phyloP scores from a whole-genome alignment of 1,139 yeast genomes.

The Meyerozyma guilliermondii region DNA sequence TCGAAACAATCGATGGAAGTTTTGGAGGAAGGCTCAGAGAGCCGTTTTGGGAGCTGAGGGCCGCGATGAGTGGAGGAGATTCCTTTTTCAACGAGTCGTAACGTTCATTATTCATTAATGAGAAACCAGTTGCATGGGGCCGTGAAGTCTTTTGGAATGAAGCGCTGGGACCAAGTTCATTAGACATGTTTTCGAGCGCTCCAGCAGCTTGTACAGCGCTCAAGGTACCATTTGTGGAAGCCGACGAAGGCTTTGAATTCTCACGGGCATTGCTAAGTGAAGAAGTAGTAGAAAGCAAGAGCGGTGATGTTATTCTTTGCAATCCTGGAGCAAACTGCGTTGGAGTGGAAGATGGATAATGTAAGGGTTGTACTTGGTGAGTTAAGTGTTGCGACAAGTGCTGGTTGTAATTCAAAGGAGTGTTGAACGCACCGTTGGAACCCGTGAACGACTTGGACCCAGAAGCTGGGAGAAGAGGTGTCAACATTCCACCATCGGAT shows the following conservation, averaged over 20 bases:
- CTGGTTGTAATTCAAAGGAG: slow-evolving; percentile 19
- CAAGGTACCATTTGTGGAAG: slow-evolving; percentile 10
- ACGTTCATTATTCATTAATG: slow-evolving; percentile 22
- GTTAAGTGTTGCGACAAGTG: slow-evolving; percentile 19
- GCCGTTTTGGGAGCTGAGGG: not conserved
- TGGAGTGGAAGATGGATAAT: slow-evolving; percentile 66
- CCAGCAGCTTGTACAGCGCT: slow-evolving; percentile 48
- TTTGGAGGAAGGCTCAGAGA: slow-evolving; percentile 17
- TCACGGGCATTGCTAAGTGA: slow-evolving; percentile 34
- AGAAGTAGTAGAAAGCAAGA: slow-evolving; percentile 45
- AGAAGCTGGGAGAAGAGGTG: slow-evolving; percentile 29
- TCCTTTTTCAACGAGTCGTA: slow-evolving; percentile 10
- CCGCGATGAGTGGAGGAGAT: slow-evolving; percentile 4
- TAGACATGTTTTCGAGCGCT: slow-evolving; percentile 53
- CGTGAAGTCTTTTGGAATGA: slow-evolving; percentile 22
- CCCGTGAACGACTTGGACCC: slow-evolving; percentile 1
- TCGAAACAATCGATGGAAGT: slow-evolving; percentile 29
- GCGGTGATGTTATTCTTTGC: slow-evolving; percentile 60
- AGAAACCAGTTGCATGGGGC: slow-evolving; percentile 18
- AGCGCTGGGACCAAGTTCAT: slow-evolving; percentile 44
- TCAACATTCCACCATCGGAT: slow-evolving; percentile 9
- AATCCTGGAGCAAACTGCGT: slow-evolving; percentile 66
- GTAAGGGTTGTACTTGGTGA: slow-evolving; percentile 50
- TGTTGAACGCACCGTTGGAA: not conserved
- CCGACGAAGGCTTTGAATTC: slow-evolving; percentile 8